Percentiles rank a stretch among this genome's conserved stretches.
These are phyloP conservation scores for Alloascoidea hylecoeti DNA, from an alignment of 805 yeast species.

Conservation along the genomic window DNA sequence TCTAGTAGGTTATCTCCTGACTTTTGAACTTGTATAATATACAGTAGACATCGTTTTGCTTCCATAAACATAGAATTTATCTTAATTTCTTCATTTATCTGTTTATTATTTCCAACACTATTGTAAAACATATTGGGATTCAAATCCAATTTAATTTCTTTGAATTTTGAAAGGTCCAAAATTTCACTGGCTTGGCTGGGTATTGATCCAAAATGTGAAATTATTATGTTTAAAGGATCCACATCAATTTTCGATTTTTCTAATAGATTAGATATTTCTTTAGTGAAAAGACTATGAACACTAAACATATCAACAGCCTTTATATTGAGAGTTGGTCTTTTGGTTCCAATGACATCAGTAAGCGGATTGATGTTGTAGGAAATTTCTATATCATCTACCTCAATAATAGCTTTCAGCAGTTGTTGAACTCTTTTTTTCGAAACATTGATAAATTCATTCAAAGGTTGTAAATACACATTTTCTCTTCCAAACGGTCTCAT, in stretches of 20 bases:
- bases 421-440: slow-evolving; percentile 31
- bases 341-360: slow-evolving; percentile 52
- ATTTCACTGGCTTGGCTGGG: slow-evolving; percentile 29
- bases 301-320: slow-evolving; percentile 20
- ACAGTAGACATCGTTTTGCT: slow-evolving; percentile 74
- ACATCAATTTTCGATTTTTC: background rate
- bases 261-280: background rate
- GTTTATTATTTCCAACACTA: background rate
- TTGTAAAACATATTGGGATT: slow-evolving; percentile 33
- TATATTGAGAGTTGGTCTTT: slow-evolving; percentile 21
- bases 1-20: slow-evolving; percentile 50
- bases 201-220: slow-evolving; percentile 25
- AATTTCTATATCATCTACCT: slow-evolving; percentile 39
- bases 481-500: slow-evolving; percentile 51
- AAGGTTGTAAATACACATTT: slow-evolving; percentile 62
- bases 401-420: slow-evolving; percentile 32
- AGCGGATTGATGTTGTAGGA: slow-evolving; percentile 49
- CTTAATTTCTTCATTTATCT: slow-evolving; percentile 31
- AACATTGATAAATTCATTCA: slow-evolving; percentile 54
- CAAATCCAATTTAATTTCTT: slow-evolving; percentile 38
- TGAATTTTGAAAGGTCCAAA: slow-evolving; percentile 35
- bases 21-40: slow-evolving; percentile 69
- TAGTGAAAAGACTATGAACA: slow-evolving; percentile 20
- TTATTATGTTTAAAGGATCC: background rate
- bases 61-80: slow-evolving; percentile 49